Percentiles rank a stretch among this genome's conserved stretches.
Conservation (phyloP, 2,329 filamentous ascomycete species). For the Ophiostoma tasmaniense region DNA sequence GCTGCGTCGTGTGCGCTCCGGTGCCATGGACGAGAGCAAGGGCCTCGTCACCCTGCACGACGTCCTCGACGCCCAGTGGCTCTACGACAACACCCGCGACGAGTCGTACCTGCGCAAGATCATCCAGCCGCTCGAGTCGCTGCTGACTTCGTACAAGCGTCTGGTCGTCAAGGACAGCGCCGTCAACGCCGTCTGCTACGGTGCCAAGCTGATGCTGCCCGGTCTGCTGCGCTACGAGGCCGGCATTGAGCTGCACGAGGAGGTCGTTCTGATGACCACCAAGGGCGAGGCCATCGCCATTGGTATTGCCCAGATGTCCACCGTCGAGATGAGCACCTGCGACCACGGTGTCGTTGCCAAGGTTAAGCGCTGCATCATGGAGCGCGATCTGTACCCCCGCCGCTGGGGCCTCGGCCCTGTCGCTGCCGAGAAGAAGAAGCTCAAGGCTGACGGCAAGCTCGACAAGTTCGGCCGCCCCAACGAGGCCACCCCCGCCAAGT, state of each 20-base stretch:
- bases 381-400: conserved; percentile 93
- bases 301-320: conserved; percentile 95
- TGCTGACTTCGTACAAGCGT: conserved; percentile 89
- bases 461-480: conserved; percentile 95
- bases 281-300: conserved; percentile 98
- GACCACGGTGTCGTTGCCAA: conserved; percentile 97
- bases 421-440: conserved; percentile 97
- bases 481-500: conserved; percentile 86
- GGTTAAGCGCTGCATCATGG: conserved; percentile 99
- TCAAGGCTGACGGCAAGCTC: conserved; percentile 95
- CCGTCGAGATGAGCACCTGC: conserved; percentile 91
- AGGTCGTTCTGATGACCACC: conserved; percentile 96
- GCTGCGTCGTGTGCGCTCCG: conserved; percentile 83
- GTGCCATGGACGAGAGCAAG: conserved; percentile 88
- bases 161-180: conserved; percentile 95
- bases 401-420: conserved; percentile 94
- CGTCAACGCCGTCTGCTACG: conserved; percentile 96
- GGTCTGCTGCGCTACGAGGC: conserved; percentile 72
- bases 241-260: conserved; percentile 69
- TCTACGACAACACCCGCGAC: conserved; percentile 89
- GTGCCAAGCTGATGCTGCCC: conserved; percentile 97
- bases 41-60: conserved; percentile 90
- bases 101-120: conserved; percentile 87
- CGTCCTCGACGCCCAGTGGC: conserved; percentile 92
- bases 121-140: conserved; percentile 85